Base-by-base conservation (phyloP, 2,329 filamentous ascomycete genomes). In the Endoconidiophora polonica region DNA sequence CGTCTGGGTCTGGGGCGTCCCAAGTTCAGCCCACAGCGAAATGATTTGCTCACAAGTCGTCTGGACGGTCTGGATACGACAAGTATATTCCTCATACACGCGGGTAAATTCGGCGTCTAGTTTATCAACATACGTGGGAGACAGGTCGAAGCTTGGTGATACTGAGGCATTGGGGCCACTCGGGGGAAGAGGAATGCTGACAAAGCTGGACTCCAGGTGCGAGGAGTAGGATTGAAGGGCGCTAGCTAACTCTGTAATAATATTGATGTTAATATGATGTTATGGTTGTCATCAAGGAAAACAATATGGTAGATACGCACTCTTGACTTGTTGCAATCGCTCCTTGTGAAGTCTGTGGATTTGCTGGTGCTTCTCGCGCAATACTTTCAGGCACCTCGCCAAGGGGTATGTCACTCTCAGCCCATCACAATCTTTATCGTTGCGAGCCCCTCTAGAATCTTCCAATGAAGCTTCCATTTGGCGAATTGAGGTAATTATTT, bases 161-260 rank as follows among this genome's bases (percentile, higher is more conserved):
- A 94, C 73, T 10, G 80, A 79, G 43, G 85, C 78, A 56, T 86
- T 83, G 4, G 82, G 78, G 1, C 76, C 77, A 2, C 83, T 87
- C 0, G 90, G 90, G 1, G 91, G 91, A 5, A 98, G 76, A 39
- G 81, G 75, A 60, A 96, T 80, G 60, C 81, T 77, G 56, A 96
- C 76, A 62, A 96, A 96, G 2, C 82, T 82, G 9, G 85, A 70
- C 63, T 98, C 91, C 44, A 98, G 83, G 62, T 96, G 91, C 7
- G 86, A 94, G 1, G 91, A 94, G 63, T 96, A 98, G 4, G 90
- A 95, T 62, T 94, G 83, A 46, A 98, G 80, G 3, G 90, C 90
- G 65, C 93, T 79, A 22, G 87, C 87, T 56, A 98, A 82, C 71
- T 95, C 86, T 93, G 58, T 2, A 20, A 16, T 9, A 5, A 46